Evolutionary conservation across 1,284 basidiomycete genomes (phyloP).

Genomic region (Pseudomicrostroma phylloplanum): DNA sequence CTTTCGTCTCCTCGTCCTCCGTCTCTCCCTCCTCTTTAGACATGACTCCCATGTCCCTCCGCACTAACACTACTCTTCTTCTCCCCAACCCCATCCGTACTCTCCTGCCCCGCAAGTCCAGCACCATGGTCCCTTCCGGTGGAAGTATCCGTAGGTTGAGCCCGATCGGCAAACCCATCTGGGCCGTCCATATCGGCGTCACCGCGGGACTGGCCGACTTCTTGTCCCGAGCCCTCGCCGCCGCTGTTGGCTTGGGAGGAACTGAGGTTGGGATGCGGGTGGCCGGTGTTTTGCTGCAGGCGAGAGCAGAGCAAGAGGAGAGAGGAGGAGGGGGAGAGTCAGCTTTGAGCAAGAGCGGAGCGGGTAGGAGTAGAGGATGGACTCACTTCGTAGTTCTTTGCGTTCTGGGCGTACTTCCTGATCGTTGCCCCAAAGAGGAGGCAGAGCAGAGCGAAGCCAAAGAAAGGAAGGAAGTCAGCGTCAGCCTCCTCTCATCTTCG

Average conservation of each 20-base stretch:
- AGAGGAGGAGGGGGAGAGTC: not conserved
- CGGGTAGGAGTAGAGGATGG: not conserved
- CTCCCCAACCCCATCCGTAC: not conserved
- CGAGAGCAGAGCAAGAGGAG: not conserved
- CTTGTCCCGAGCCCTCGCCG: not conserved
- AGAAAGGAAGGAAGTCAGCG: not conserved
- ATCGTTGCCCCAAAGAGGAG: too few species aligned
- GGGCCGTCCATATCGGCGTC: slow-evolving; percentile 1
- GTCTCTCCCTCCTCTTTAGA: not conserved
- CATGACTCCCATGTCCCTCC: slow-evolving; percentile 1
- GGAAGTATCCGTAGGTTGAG: not conserved
- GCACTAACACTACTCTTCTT: not conserved
- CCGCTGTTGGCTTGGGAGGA: not conserved
- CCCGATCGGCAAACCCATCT: slow-evolving; percentile 4
- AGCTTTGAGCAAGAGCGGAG: not conserved
- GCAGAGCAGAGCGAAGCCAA: not conserved
- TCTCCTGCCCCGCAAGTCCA: not conserved
- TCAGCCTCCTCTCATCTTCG: not conserved
- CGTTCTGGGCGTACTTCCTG: slow-evolving; percentile 6
- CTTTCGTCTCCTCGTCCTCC: not conserved
- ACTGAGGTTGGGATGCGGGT: not conserved
- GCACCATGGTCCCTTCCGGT: too few species aligned
- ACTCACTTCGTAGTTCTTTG: not conserved
- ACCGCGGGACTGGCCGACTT: not conserved
- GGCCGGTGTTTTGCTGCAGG: not conserved